These are phyloP conservation scores for Aspergillus latus DNA, from an alignment of 2,329 filamentous ascomycete genomes.

Conservation along the genomic window DNA sequence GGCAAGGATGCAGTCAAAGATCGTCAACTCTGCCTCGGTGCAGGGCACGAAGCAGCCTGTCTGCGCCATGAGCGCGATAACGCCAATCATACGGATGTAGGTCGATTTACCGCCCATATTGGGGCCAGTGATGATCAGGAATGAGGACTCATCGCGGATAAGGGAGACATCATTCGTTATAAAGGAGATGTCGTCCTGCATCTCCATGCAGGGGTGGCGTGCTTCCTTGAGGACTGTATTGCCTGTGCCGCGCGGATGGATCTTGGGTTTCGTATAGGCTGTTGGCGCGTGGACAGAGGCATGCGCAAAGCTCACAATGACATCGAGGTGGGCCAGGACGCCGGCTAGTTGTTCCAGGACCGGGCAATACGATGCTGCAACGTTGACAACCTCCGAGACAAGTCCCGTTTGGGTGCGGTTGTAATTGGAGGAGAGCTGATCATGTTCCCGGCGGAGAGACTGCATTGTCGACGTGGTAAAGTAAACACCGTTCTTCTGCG, in stretches of 20 bases:
- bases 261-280: slow-evolving; percentile 85
- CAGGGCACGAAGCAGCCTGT: slow-evolving; percentile 96
- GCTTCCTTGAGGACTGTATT: slow-evolving; percentile 87
- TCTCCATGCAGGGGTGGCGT: slow-evolving; percentile 95
- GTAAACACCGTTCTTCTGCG: slow-evolving; percentile 98
- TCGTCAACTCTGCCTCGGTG: slow-evolving; percentile 81
- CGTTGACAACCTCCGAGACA: slow-evolving; percentile 86
- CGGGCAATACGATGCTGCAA: slow-evolving; percentile 91
- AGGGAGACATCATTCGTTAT: slow-evolving; percentile 96
- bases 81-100: slow-evolving; percentile 95
- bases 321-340: slow-evolving; percentile 88
- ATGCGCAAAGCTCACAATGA: slow-evolving; percentile 91
- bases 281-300: slow-evolving; percentile 89
- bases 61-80: slow-evolving; percentile 96
- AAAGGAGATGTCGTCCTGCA: slow-evolving; percentile 97
- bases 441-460: slow-evolving; percentile 80
- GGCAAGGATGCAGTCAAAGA: slow-evolving; percentile 95
- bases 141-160: slow-evolving; percentile 74
- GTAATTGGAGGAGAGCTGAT: slow-evolving; percentile 91
- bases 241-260: slow-evolving; percentile 83
- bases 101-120: slow-evolving; percentile 99
- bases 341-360: slow-evolving; percentile 86
- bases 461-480: slow-evolving; percentile 87
- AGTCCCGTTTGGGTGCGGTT: slow-evolving; percentile 90
- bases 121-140: slow-evolving; percentile 93